Evolutionary conservation across 2,329 filamentous ascomycete species (phyloP), one percentile per base, ranked within the genome.

Genomic region (Phaeosphaeria sp.): DNA sequence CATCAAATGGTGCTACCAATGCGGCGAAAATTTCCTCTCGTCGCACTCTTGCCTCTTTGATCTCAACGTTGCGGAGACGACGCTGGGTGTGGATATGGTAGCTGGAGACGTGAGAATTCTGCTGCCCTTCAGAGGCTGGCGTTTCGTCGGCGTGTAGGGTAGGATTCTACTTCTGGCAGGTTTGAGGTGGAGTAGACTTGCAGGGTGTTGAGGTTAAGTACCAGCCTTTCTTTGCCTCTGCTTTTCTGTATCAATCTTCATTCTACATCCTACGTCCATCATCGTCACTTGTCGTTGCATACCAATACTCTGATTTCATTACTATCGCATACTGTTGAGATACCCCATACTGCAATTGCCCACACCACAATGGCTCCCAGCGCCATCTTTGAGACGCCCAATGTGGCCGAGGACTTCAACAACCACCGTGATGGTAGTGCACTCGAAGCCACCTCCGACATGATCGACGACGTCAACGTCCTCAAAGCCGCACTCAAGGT

Each of bases 401-500:
- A 78, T 65, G 66, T 79, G 55, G 71, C 74, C 22, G 76, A 80
- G 63, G 69, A 75, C 69, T 79, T 81, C 72, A 77, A 79, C 71
- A 77, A 81, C 72, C 78, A 82, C 68, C 81, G 80, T 54, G 83
- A 87, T 71, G 85, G 85, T 46, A 80, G 83, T 33, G 84, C 84
- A 20, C 81, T 87, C 27, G 85, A 88, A 70, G 82, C 82, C 2
- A 81, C 83, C 11, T 86, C 85, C 9, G 86, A 88, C 66, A 80
- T 83, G 64, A 83, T 88, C 65, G 85, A 88, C 69, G 77, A 81
- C 21, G 84, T 88, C 72, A 88, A 88, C 67, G 79, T 88, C 52
- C 79, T 87, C 65, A 87, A 86, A 68, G 83, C 81, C 52, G 79
- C 80, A 53, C 72, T 86, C 66, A 82, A 83, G 62, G 77, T 79